Conservation (phyloP, 352 stramenopile species). For the Phytophthora fragariae region DNA sequence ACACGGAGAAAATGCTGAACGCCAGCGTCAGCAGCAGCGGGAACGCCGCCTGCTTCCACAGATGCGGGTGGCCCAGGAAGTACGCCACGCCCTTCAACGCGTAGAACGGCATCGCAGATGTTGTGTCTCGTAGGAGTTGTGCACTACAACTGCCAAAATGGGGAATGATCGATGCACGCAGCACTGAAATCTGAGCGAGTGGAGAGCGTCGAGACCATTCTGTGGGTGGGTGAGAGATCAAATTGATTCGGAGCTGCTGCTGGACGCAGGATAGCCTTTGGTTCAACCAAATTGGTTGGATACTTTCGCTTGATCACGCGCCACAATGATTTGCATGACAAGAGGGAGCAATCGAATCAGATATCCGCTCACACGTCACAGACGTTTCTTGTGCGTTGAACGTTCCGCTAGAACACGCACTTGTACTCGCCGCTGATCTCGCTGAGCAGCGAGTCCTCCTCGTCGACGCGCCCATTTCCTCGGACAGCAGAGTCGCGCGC, state of each 20-base stretch:
- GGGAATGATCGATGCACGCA: constrained; percentile 19
- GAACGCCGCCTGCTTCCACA: constrained; percentile 58
- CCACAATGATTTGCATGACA: constrained; percentile 10
- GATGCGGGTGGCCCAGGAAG: constrained; percentile 55
- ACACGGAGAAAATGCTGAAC: constrained; percentile 53
- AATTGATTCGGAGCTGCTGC: constrained; percentile 15
- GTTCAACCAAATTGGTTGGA: not conserved
- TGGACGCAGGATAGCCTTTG: constrained; percentile 14
- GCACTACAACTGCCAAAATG: constrained; percentile 14
- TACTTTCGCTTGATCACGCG: constrained; percentile 16
- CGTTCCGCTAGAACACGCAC: not conserved
- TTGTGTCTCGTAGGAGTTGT: not conserved
- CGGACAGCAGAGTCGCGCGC: constrained; percentile 46
- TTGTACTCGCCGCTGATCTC: constrained; percentile 3
- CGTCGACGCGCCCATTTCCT: constrained; percentile 26
- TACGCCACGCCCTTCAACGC: constrained; percentile 51
- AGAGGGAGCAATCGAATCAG: constrained; percentile 27
- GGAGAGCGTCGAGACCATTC: constrained; percentile 9
- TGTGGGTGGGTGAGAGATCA: constrained; percentile 20
- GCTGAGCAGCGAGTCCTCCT: too few species aligned
- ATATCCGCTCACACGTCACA: constrained; percentile 22
- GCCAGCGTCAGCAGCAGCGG: constrained; percentile 61
- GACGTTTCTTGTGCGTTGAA: not conserved
- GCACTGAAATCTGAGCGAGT: constrained; percentile 12
- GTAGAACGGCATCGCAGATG: constrained; percentile 47